Conservation (phyloP, 1,139 yeast genomes). For the Taphrina flavorubra region DNA sequence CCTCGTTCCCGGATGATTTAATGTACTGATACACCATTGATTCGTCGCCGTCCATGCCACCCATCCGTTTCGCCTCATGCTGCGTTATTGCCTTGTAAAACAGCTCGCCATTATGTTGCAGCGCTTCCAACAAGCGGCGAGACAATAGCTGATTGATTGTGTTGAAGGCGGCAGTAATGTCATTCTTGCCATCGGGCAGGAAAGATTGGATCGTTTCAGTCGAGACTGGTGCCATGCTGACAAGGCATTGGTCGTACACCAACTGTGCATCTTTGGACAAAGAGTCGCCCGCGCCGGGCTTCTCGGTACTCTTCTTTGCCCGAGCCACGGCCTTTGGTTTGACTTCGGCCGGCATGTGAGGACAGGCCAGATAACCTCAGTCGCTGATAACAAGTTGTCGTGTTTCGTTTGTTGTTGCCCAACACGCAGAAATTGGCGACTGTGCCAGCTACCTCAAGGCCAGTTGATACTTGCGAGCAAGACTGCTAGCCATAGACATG, state of each 20-base stretch:
- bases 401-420: no score
- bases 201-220: slow-evolving; percentile 17
- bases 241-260: slow-evolving; percentile 19
- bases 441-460: no score
- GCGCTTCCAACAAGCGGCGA: slow-evolving; percentile 11
- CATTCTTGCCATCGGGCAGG: slow-evolving; percentile 13
- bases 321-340: slow-evolving; percentile 2
- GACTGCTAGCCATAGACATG: no score
- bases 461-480: no score
- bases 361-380: background rate
- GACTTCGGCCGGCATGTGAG: slow-evolving; percentile 9
- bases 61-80: slow-evolving; percentile 55
- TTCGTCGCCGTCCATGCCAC: slow-evolving; percentile 83
- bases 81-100: slow-evolving; percentile 45
- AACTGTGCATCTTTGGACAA: slow-evolving; percentile 18
- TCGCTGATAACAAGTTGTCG: background rate
- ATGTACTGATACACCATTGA: slow-evolving; percentile 88
- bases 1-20: slow-evolving; percentile 92
- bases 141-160: slow-evolving; percentile 31
- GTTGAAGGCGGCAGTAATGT: slow-evolving; percentile 3
- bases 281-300: slow-evolving; percentile 11
- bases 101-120: slow-evolving; percentile 9
- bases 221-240: slow-evolving; percentile 11
- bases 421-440: no score
- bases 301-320: background rate